Evolutionary conservation across 768 basidiomycete genomes (phyloP), one percentile per base, ranked within the genome.

Genomic region (Lactarius akahatsu): DNA sequence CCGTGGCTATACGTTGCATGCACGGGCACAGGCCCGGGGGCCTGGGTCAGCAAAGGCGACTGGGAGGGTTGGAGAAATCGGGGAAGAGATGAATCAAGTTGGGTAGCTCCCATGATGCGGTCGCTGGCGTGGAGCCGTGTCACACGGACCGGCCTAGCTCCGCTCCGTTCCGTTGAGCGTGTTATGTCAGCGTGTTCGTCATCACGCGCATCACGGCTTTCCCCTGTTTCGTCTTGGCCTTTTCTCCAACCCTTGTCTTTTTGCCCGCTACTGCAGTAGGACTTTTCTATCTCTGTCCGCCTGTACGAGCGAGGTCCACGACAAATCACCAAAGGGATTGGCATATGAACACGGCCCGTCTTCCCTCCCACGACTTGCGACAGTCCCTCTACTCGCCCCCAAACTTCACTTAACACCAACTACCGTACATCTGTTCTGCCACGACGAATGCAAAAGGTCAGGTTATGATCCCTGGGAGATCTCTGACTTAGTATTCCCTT

Each of bases 371-470:
- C n/a, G 74, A 64, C 81, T 85, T 84, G 83, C 1, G 90, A 92
- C 70, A 90, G 89, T 71, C 80, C 91, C 45, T 10, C 3, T 84
- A 84, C 67, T 83, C 86, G 2, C 92, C 30, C 30, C 30, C 30
- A 30, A 90, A 18, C 73, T 93, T 64, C 92, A 93, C 69, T 87
- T 88, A 0, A 79, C 93, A 83, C 89, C 7, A 92, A 93, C 73
- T 90, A 92, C 66, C 90, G 91, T 91, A 52, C 30, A 63, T 10
- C 20, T 45, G 7, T 26, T 28, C 20, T n/a, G 30, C 30, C 34
- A 40, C 38, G 34, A 18, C 30, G n/a, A 54, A 40, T 18, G 10
- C 9, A n/a, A 34, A 40, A 4, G 11, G 60, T 34, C 16, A 18
- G 11, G 18, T n/a, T 41, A 23, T 18, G 5, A 32, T 34, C 34